A percentile compares a stretch with the other conserved stretches of the same genome.
phyloP scores from a whole-genome alignment of 352 stramenopile species.

The Phytophthora pini region DNA sequence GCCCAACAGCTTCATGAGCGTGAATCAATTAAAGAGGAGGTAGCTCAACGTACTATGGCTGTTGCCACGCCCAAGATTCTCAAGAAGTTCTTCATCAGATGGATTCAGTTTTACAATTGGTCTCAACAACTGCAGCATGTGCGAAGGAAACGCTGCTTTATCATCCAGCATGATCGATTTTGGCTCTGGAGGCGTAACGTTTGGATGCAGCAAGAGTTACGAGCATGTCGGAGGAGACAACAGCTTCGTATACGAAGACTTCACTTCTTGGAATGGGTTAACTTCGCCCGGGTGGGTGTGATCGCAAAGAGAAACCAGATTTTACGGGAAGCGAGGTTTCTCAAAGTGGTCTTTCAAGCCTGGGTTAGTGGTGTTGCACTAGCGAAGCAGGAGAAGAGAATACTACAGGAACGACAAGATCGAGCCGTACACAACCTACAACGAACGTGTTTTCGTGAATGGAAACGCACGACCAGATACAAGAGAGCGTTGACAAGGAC shows the following conservation, averaged over 20 bases:
- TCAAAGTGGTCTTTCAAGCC: slow-evolving; percentile 35
- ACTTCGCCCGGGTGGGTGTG: slow-evolving; percentile 57
- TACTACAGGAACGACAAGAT: slow-evolving; percentile 15
- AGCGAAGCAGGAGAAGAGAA: slow-evolving; percentile 18
- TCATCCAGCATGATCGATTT: slow-evolving; percentile 68
- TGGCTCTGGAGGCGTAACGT: slow-evolving; percentile 64
- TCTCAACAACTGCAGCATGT: slow-evolving; percentile 56
- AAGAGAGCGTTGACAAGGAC: slow-evolving; percentile 29
- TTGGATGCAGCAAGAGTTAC: slow-evolving; percentile 59
- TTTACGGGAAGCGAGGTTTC: slow-evolving; percentile 33
- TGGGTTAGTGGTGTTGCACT: slow-evolving; percentile 45
- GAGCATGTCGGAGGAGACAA: slow-evolving; percentile 29
- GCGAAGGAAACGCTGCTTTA: slow-evolving; percentile 48
- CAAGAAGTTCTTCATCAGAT: slow-evolving; percentile 63
- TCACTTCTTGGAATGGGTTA: slow-evolving; percentile 65
- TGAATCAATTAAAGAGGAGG: slow-evolving; percentile 62
- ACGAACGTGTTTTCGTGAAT: slow-evolving; percentile 34
- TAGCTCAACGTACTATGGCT: slow-evolving; percentile 43
- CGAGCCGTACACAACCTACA: slow-evolving; percentile 17
- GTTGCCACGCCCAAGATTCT: slow-evolving; percentile 63
- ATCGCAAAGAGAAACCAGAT: slow-evolving; percentile 48
- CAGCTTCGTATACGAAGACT: slow-evolving; percentile 27
- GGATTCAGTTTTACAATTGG: slow-evolving; percentile 66
- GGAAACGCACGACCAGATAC: slow-evolving; percentile 30
- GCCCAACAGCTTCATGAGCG: slow-evolving; percentile 51